A percentile compares a stretch with the other conserved stretches of the same genome.
These are phyloP conservation scores for Alternaria burnsii DNA, from an alignment of 2,329 filamentous ascomycete genomes.

Conservation along the genomic window DNA sequence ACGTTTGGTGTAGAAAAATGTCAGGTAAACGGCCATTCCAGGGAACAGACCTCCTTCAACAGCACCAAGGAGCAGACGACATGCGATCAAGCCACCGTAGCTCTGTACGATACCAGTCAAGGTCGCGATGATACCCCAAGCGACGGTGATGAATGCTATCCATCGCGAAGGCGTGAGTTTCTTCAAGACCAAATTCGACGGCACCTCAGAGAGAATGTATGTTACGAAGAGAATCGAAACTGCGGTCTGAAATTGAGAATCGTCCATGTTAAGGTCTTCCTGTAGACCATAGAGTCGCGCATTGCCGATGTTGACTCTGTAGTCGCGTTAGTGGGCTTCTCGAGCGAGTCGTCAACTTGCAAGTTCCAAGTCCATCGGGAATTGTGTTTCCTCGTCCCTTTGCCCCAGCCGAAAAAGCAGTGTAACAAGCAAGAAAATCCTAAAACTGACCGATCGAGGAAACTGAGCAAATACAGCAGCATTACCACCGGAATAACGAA, in stretches of 20 bases:
- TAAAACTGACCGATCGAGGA: conserved; percentile 70
- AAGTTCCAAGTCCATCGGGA: neutral
- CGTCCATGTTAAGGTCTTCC: conserved; percentile 66
- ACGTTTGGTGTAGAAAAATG: conserved; percentile 77
- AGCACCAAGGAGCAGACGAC: conserved; percentile 72
- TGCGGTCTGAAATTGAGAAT: conserved; percentile 72
- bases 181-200: conserved; percentile 58
- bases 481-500: conserved; percentile 73
- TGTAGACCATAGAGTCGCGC: conserved; percentile 70
- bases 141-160: conserved; percentile 68
- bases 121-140: conserved; percentile 69
- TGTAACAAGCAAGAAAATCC: neutral
- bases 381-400: neutral
- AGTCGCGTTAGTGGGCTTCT: neutral
- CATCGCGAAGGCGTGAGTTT: conserved; percentile 55
- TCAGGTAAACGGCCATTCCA: conserved; percentile 73
- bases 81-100: conserved; percentile 72
- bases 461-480: conserved; percentile 76
- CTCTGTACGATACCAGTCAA: conserved; percentile 72
- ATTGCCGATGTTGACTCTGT: conserved; percentile 74
- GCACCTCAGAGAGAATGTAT: conserved; percentile 57
- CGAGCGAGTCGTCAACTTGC: neutral
- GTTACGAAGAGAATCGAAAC: conserved; percentile 57
- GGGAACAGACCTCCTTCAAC: conserved; percentile 77
- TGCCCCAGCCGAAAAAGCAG: neutral